Evolutionary conservation across 257 asterid species (phyloP), one percentile per base, ranked within the genome.

Genomic region (Thymus mandschuricus): DNA sequence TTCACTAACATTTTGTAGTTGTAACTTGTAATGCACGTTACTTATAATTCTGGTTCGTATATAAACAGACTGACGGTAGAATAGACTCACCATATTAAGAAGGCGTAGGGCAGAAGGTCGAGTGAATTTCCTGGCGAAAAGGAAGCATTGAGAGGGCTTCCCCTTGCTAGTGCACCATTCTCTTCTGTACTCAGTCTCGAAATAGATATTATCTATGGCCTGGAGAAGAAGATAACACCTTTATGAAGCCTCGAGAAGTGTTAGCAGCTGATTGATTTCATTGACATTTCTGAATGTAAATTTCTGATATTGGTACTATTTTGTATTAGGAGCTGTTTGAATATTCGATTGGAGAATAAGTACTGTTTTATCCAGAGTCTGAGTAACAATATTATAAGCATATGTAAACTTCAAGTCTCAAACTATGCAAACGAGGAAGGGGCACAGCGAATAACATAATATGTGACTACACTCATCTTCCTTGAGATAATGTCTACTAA

Each of bases 81-180:
- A 76, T 69, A 52, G 62, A 68, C 87, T 81, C 76, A 89, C 99
- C 84, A 63, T 84, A 85, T 88, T 91, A 75, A 94, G 89, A 62
- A 91, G 98, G 57, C 92, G 86, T 40, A 91, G 68, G 73, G 95
- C 98, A 45, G 99, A 95, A 62, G 98, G 95, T 64, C 98, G 84
- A 1, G 97, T 86, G 72, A 94, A 94, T 78, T 94, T 94, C 78
- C 99, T 85, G 3, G 98, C 96, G 5, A 94, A 91, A 49, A 91
- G 96, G 86, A 94, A 94, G 83, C 99, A 94, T 38, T 82, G 75
- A 45, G 98, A 92, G 73, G 98, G 99, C 68, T 86, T 94, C 40
- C 87, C 96, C 77, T 85, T 94, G 86, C 95, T 91, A 48, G 93
- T 84, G 88, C 98, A 94, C 99, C 99, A 94, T 77, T 94, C 99